phyloP scores from a whole-genome alignment of 192 early-diverging fungal genomes.

The Coemansia biformis region DNA sequence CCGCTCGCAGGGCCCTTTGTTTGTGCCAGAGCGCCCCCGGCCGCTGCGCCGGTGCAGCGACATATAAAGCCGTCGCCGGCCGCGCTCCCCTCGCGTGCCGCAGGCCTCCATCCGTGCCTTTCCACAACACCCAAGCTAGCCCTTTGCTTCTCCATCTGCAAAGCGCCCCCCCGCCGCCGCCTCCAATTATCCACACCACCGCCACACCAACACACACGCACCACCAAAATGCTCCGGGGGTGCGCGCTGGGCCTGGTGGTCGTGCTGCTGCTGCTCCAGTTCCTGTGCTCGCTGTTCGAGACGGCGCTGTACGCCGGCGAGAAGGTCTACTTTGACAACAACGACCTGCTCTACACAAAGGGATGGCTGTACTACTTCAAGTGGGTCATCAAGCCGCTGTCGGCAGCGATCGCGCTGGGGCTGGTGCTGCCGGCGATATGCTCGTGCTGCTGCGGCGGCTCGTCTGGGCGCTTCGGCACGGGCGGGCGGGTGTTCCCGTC shows the following conservation, averaged over 20 bases:
- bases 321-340: constrained; percentile 40
- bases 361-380: constrained; percentile 51
- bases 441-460: constrained; percentile 45
- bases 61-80: too few relatives aligned
- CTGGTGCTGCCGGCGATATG: constrained; percentile 34
- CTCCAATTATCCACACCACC: too few relatives aligned
- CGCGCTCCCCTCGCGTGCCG: too few relatives aligned
- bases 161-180: too few relatives aligned
- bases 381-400: constrained; percentile 48
- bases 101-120: too few relatives aligned
- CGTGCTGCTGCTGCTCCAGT: constrained; percentile 29
- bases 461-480: constrained; percentile 5
- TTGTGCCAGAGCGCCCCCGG: too few relatives aligned
- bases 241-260: constrained; percentile 25
- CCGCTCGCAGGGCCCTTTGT: too few relatives aligned
- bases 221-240: constrained; percentile 19
- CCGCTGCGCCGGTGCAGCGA: too few relatives aligned
- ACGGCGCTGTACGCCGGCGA: constrained; percentile 45
- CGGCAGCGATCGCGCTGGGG: constrained; percentile 25
- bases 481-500: constrained; percentile 25
- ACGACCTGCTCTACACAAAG: constrained; percentile 39
- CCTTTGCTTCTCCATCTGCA: too few relatives aligned
- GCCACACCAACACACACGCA: constrained; percentile 1
- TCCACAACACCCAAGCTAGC: too few relatives aligned
- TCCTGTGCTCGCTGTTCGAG: constrained; percentile 33